Evolutionary conservation across 352 stramenopile species (phyloP), one percentile per base, ranked within the genome.

Genomic region (Phytophthora foliorum): DNA sequence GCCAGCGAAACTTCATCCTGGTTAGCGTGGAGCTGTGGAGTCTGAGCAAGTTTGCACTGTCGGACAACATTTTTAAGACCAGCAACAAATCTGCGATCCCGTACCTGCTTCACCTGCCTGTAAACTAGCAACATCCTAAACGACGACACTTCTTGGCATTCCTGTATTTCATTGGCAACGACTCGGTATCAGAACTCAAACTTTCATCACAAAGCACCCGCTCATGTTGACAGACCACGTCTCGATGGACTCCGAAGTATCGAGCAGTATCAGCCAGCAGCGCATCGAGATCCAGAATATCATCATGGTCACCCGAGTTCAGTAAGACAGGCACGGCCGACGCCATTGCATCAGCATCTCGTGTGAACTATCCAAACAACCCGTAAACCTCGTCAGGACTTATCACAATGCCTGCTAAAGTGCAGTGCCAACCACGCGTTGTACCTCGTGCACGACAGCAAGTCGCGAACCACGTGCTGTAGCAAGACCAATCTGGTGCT

Each of bases 401-500:
- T 44, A 13, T 16, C 29, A 46, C 38, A 45, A 1, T 31, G 31
- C 57, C 53, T 17, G 29, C 16, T 32, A 13, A 13, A 34, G 7
- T 34, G 8, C 34, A 29, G 17, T 14, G 56, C 32, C 11, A 44
- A 19, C 25, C 6, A 34, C 22, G 52, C 46, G 19, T 21, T 50
- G 14, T 67, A 86, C 80, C 67, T 78, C 66, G 36, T 84, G 78
- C 16, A 75, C 59, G 19, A 89, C 27, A 34, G 60, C 49, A 76
- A 78, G 48, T 38, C 53, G 42, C 31, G 71, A 68, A 55, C 51
- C 60, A 1, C 67, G 55, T 9, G 58, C 63, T 32, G 31, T 72
- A 14, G 76, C 65, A 27, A 89, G 46, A 38, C 75, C 68, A 24
- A 89, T 74, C 52, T 77, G 63, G 38, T 89, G 81, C 78, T 87